Base-by-base conservation (phyloP, 2,329 filamentous ascomycete species). In the Colletotrichum abscissum region DNA sequence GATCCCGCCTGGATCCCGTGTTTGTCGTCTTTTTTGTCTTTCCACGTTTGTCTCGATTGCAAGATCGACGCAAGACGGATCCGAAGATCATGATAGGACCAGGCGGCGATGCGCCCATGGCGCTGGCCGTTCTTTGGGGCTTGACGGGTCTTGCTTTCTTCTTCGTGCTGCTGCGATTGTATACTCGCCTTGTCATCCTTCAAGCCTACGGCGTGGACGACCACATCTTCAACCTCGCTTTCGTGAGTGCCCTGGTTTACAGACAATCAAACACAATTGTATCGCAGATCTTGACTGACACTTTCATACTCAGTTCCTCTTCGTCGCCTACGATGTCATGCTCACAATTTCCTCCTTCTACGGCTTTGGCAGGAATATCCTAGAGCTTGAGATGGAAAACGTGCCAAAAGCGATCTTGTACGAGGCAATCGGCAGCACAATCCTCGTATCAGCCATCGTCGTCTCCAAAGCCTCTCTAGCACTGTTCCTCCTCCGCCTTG, bases 131-230 rank as follows among this genome's bases (percentile, higher is more conserved):
- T 64, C 80, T 81, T 74, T 81, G 80, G 80, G 54, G 74, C 14
- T 35, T 81, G 59, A 77, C 77, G 2, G 66, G 30, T 2, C 49
- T 80, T 11, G 72, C 76, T 22, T 60, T 81, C 4, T 24, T 78
- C 33, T 81, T 85, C 62, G 80, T 84, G 7, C 58, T 73, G 9
- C 78, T 84, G 1, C 81, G 82, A 3, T 76, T 81, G 1, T 85
- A 84, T 64, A 84, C 82, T 1, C 80, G 84, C 6, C 19, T 73
- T 16, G 46, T 49, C 26, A 46, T 74, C 8, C 60, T 74, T 7
- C 57, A 69, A 38, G 69, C 73, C 2, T 74, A 74, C 19, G 73
- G 73, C 19, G 65, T 72, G 24, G 69, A 74, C 42, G 73, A 74
- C 62, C 73, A 74, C 6, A 69, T 73, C 54, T 74, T 69, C 52